These are phyloP conservation scores for Periconia sp. DNA, from an alignment of 2,329 filamentous ascomycete genomes.

Conservation along the genomic window DNA sequence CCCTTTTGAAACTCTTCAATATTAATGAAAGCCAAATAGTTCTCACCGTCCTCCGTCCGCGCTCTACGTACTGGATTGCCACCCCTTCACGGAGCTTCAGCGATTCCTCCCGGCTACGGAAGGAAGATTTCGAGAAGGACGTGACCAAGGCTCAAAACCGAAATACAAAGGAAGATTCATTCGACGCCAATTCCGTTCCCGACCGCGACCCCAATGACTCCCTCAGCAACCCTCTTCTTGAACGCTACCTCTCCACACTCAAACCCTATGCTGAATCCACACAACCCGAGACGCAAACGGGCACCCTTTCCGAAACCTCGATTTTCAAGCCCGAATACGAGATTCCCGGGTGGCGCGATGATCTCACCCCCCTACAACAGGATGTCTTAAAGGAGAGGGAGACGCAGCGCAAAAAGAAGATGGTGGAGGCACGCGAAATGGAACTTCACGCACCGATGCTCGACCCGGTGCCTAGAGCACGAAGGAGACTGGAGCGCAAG, in stretches of 20 bases:
- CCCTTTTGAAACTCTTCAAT: not conserved
- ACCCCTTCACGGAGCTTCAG: slow-evolving; percentile 21
- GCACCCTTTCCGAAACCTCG: slow-evolving; percentile 23
- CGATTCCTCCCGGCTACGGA: slow-evolving; percentile 15
- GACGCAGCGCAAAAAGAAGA: slow-evolving; percentile 11
- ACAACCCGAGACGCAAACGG: slow-evolving; percentile 19
- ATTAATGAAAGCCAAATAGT: slow-evolving; percentile 23
- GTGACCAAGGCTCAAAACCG: not conserved
- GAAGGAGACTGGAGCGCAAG: slow-evolving; percentile 79
- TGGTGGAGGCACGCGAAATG: slow-evolving; percentile 12
- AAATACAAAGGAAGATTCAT: slow-evolving; percentile 3
- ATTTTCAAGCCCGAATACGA: slow-evolving; percentile 33
- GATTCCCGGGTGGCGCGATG: slow-evolving; percentile 30
- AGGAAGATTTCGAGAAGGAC: not conserved
- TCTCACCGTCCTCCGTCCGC: slow-evolving; percentile 29
- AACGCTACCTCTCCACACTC: slow-evolving; percentile 56
- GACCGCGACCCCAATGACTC: slow-evolving; percentile 17
- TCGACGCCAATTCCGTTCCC: not conserved
- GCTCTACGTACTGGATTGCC: slow-evolving; percentile 20
- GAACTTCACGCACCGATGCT: slow-evolving; percentile 66
- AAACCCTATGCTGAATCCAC: slow-evolving; percentile 9
- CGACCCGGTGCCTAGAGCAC: slow-evolving; percentile 76
- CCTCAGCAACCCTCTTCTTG: slow-evolving; percentile 64
- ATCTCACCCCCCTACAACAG: slow-evolving; percentile 22
- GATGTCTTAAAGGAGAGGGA: slow-evolving; percentile 16